These are phyloP conservation scores for Helenozyma baotianmanensis DNA, from an alignment of 805 yeast genomes.

Conservation along the genomic window DNA sequence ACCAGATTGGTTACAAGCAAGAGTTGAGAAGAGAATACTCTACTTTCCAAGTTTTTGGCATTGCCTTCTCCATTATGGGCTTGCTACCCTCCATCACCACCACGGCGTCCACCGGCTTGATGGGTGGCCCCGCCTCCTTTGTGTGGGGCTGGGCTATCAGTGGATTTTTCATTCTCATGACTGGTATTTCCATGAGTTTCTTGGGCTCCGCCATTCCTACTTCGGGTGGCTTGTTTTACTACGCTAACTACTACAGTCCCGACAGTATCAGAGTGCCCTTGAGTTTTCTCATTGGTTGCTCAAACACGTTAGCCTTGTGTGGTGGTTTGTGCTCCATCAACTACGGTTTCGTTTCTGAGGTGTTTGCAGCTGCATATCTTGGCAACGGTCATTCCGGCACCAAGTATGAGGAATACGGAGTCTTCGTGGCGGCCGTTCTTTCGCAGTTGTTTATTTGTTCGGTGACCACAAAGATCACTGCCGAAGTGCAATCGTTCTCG, in stretches of 20 bases:
- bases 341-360: constrained; percentile 60
- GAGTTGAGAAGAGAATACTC: constrained; percentile 3
- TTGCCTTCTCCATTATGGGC: constrained; percentile 7
- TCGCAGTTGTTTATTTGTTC: constrained; percentile 50
- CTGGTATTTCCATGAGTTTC: constrained; percentile 8
- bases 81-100: constrained; percentile 6
- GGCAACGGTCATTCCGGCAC: constrained; percentile 48
- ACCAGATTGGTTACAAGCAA: constrained; percentile 7
- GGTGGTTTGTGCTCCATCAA: constrained; percentile 64
- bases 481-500: constrained; percentile 55
- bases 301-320: constrained; percentile 61
- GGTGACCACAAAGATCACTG: constrained; percentile 50
- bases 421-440: constrained; percentile 55
- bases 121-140: constrained; percentile 7
- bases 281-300: constrained; percentile 49
- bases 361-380: constrained; percentile 53
- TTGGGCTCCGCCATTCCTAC: constrained; percentile 10
- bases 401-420: constrained; percentile 52
- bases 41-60: constrained; percentile 5
- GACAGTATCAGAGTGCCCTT: constrained; percentile 5
- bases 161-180: constrained; percentile 5
- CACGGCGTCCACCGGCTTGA: constrained; percentile 5
- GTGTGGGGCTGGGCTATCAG: constrained; percentile 11
- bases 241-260: constrained; percentile 7
- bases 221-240: constrained; percentile 10